Evolutionary conservation across 192 early-diverging fungal species (phyloP), one percentile per base, ranked within the genome.

Genomic region (Coemansia sp.): DNA sequence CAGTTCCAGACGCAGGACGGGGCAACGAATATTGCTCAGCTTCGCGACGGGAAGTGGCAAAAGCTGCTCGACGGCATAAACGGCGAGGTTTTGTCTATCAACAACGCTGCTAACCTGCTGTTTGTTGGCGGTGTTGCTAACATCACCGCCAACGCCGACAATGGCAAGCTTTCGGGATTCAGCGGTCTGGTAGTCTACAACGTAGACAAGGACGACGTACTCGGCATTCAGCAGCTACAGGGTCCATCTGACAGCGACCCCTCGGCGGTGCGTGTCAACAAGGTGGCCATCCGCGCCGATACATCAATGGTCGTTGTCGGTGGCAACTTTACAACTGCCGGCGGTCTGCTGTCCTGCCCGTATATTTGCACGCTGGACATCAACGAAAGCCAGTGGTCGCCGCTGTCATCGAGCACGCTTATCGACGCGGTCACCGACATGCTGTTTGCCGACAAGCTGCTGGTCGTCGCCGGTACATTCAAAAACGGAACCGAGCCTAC

Each of bases 391-490:
- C 80, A 82, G 62, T 82, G 74, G 75, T 71, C 71, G n/a, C 74
- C 67, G 2, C 50, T 78, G 44, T 48, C 59, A 3, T n/a, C 71
- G 9, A 73, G 66, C 61, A 42, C 59, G 25, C 61, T 78, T 42
- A 46, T 71, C 13, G 73, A 60, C 40, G 47, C 61, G 22, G 70
- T 81, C 23, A 65, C 59, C 33, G 78, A 80, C 19, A 47, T 80
- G 67, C 47, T 69, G 33, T 73, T 80, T 44, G 47, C 55, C 48
- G 69, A 62, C n/a, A 67, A 60, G 37, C 55, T 23, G 8, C 44
- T 86, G 14, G 23, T 81, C 30, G 78, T 86, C 1, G 86, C 73
- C 15, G 86, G 85, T 6, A 67, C 63, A 9, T 86, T 87, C 67
- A 59, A 71, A 30, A 84, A 83, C 27, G 78, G 76, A 47, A 77